phyloP scores from a whole-genome alignment of 306 rosid genomes.

The Canavalia ensiformis region DNA sequence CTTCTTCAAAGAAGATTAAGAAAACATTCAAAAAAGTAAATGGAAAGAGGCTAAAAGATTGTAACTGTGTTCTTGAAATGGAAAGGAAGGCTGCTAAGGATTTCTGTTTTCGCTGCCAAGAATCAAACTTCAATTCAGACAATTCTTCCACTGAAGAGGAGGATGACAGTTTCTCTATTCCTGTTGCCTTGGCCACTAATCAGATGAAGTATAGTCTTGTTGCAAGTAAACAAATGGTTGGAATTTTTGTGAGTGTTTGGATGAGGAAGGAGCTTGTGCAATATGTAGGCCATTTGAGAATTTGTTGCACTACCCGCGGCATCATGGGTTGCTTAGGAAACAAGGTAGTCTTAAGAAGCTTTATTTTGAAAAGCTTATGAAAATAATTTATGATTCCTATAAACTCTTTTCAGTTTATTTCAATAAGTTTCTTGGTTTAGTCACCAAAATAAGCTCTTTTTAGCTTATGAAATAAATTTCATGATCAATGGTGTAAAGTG shows the following conservation, averaged over 20 bases:
- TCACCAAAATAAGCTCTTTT: too few relatives aligned
- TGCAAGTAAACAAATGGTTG: conserved; percentile 93
- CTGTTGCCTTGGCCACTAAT: conserved; percentile 52
- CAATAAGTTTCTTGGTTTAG: too few relatives aligned
- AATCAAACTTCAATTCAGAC: conserved; percentile 56
- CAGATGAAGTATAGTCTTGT: conserved; percentile 84
- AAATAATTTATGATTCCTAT: too few relatives aligned
- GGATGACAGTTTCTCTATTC: conserved; percentile 65
- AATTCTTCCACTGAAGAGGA: conserved; percentile 85
- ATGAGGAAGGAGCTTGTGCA: conserved; percentile 81
- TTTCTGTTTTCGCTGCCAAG: conserved; percentile 84
- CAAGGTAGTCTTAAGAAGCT: conserved; percentile 64
- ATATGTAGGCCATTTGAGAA: conserved; percentile 82
- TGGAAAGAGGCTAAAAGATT: conserved; percentile 71
- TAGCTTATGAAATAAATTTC: too few relatives aligned
- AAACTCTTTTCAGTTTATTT: too few relatives aligned
- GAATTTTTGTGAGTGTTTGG: conserved; percentile 90
- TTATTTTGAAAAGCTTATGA: neutral
- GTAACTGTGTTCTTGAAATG: conserved; percentile 77
- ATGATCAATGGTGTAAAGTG: too few relatives aligned
- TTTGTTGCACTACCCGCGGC: conserved; percentile 82
- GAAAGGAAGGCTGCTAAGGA: conserved; percentile 82
- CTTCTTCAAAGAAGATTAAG: conserved; percentile 82
- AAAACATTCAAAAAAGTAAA: conserved; percentile 72
- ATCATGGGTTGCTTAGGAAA: conserved; percentile 99